Evolutionary conservation across 1,139 yeast genomes (phyloP), one percentile per base, ranked within the genome.

Genomic region (Groenewaldozyma sp.): DNA sequence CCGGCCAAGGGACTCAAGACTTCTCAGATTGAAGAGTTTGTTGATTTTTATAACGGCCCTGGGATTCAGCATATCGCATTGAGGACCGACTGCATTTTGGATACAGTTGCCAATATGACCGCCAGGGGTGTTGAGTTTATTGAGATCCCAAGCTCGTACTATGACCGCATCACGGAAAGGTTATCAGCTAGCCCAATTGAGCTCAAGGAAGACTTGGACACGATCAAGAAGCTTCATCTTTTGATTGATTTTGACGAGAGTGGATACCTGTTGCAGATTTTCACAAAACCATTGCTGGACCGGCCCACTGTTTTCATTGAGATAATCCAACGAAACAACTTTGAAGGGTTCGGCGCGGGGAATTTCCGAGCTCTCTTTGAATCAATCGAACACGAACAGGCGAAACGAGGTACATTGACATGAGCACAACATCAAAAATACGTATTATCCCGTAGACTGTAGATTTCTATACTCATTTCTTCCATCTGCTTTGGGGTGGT

Each of bases 341-440:
- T 82, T 56, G 71, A 78, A 45, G 95, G 95, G 1, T 84, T 84
- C 62, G 95, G 94, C 0, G 86, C 84, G 38, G 94, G 94, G 0
- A 84, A 87, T 40, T 84, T 84, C 63, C 80, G 76, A 55, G 82
- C 91, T 0, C 64, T 84, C 37, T 83, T 82, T 54, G 88, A 82
- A 55, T 75, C 83, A 3, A 77, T 84, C 44, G 95, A 82, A 56
- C 44, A 83, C 71, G 68, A 63, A 46, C 68, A 64, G 45, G 56
- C 45, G 7, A 41, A 45, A 42, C 54, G 68, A 21, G 68, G 68
- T 5, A 63, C 63, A 34, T 48, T 63, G 24, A n/a, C n/a, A n/a
- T n/a, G n/a, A n/a, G n/a, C n/a, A n/a, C n/a, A n/a, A n/a, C n/a
- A n/a, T n/a, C n/a, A n/a, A n/a, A n/a, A n/a, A n/a, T n/a, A n/a